Evolutionary conservation across 345 rosid genomes (phyloP).

Genomic region (Carallia pectinifolia): DNA sequence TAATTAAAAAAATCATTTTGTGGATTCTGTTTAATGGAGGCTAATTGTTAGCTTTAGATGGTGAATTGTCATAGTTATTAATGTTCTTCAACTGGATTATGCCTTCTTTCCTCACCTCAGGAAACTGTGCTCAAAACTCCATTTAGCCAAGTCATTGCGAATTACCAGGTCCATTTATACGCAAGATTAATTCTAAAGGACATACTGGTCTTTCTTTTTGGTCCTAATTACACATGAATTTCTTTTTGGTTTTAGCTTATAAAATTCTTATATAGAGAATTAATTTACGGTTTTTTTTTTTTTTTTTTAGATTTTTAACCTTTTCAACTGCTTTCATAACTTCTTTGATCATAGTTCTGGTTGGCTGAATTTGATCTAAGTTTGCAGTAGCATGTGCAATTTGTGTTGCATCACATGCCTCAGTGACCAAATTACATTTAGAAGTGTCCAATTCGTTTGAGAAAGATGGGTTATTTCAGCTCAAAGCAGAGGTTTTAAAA

Average conservation of each 20-base stretch:
- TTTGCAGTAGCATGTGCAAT: not conserved
- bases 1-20: not conserved
- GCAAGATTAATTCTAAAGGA: no score
- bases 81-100: not conserved
- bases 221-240: not conserved
- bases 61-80: not conserved
- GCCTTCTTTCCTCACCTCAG: not conserved
- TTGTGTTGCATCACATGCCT: not conserved
- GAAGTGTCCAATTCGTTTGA: not conserved
- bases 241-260: not conserved
- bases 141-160: no score
- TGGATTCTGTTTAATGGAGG: not conserved
- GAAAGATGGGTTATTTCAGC: not conserved
- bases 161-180: no score
- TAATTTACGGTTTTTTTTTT: not conserved
- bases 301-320: not conserved
- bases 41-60: not conserved
- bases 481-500: not conserved
- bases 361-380: not conserved
- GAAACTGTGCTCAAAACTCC: not conserved
- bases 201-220: not conserved
- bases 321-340: not conserved
- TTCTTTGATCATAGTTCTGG: not conserved
- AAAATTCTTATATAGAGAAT: constrained; percentile 1
- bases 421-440: not conserved